These are phyloP conservation scores for Bruguiera gymnorhiza DNA, from an alignment of 345 rosid genomes.

Conservation along the genomic window DNA sequence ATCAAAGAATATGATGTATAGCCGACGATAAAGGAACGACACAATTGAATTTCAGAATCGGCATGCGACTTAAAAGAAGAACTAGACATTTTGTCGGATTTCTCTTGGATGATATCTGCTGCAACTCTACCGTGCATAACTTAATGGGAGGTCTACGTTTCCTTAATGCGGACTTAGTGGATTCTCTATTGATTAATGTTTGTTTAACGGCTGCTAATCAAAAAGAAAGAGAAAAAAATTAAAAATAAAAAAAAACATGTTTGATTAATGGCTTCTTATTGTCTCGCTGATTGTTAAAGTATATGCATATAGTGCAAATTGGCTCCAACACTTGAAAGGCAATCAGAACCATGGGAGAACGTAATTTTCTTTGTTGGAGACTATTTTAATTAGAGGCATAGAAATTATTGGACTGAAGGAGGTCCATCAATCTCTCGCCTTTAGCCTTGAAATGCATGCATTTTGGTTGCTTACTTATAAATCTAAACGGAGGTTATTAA, in stretches of 20 bases:
- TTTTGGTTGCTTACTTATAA: conserved; percentile 20
- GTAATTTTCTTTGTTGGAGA: conserved; percentile 14
- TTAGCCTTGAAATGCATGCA: conserved; percentile 19
- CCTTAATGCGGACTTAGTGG: conserved; percentile 43
- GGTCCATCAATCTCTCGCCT: conserved; percentile 31
- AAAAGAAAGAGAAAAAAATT: too few relatives aligned
- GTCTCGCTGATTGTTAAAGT: conserved; percentile 15
- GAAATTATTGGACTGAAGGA: conserved; percentile 27
- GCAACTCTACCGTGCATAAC: conserved; percentile 20
- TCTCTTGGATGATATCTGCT: conserved; percentile 21
- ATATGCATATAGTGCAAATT: neutral
- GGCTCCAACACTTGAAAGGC: conserved; percentile 24
- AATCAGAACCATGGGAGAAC: conserved; percentile 20
- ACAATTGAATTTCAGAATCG: conserved; percentile 20
- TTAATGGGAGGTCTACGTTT: conserved; percentile 34
- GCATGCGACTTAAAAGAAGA: conserved; percentile 18
- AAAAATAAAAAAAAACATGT: too few relatives aligned
- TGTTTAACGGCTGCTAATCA: neutral
- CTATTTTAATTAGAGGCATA: conserved; percentile 14
- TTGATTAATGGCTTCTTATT: conserved; percentile 14
- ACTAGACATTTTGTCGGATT: conserved; percentile 20
- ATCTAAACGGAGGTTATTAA: conserved; percentile 25
- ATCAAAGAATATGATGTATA: conserved; percentile 21
- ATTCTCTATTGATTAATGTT: conserved; percentile 27
- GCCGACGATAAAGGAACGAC: conserved; percentile 26